Base-by-base conservation (phyloP, 306 rosid species). In the Dryas octopetala region DNA sequence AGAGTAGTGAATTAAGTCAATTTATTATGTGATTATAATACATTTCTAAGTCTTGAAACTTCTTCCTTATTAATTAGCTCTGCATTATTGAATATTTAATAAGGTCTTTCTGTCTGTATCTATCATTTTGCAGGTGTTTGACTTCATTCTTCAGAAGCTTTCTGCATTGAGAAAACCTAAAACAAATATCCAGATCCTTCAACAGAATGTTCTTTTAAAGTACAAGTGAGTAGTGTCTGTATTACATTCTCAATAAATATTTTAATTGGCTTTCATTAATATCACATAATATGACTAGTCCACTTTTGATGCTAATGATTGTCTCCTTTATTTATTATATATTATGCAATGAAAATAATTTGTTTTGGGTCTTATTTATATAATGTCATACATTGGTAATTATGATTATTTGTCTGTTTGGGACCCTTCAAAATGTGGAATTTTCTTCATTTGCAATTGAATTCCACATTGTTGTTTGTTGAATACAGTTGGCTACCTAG, bases 131-230 rank as follows among this genome's bases (percentile, higher is more conserved):
- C 91, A 94, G 98, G 96, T 89, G 70, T 91, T 83, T 85, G 98
- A 95, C 84, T 95, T 90, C 83, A 63, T 90, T 91, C 97, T 95
- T 70, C 98, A 95, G 91, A 95, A 91, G 86, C 98, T 95, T 62
- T 87, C 91, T 69, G 96, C 98, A 45, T 51, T 95, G 82, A 89
- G 98, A 85, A 95, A 95, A 80, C 97, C 98, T 52, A 95, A 95
- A 88, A 95, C 98, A 68, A 95, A 95, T 83, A 89, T 95, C 80
- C 98, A 95, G 86, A 95, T 95, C 68, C 98, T 95, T 89, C 98
- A 95, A 76, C 98, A 95, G 76, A 95, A 81, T 85, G 92, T 95
- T 83, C 96, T 91, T 66, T 89, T 95, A 77, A 95, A 95, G 84
- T 95, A 95, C 92, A 95, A 89, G 98, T 94, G 87, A 87, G 95